Evolutionary conservation across 2,329 filamentous ascomycete species (phyloP).

Genomic region (Escovopsis sp.): DNA sequence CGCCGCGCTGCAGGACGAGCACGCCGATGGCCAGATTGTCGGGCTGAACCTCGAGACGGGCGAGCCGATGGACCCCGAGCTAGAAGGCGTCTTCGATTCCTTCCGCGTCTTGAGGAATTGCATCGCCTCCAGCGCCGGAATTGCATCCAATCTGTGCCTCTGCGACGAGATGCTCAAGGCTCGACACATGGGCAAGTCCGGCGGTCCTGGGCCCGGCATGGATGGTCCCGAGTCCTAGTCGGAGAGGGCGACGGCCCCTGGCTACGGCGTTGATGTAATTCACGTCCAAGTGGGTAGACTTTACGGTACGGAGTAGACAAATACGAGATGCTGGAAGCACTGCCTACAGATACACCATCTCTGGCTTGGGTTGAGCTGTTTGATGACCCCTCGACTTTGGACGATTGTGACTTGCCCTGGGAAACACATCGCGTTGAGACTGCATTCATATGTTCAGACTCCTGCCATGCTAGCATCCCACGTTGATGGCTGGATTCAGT

Average conservation of each 20-base stretch:
- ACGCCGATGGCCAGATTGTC: constrained; percentile 67
- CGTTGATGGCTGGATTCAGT: not conserved
- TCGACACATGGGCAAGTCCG: constrained; percentile 71
- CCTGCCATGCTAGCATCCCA: not conserved
- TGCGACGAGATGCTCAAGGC: constrained; percentile 98
- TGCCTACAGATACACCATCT: not conserved
- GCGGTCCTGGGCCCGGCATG: constrained; percentile 49
- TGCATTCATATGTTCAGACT: too few relatives aligned
- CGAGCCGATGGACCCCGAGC: constrained; percentile 85
- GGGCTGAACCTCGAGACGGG: constrained; percentile 79
- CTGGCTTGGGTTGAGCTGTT: too few relatives aligned
- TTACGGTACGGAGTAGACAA: constrained; percentile 25
- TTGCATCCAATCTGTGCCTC: constrained; percentile 85
- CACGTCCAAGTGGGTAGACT: constrained; percentile 29
- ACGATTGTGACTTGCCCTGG: not conserved
- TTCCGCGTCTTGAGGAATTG: constrained; percentile 91
- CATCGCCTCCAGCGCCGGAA: constrained; percentile 84
- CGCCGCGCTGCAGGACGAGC: constrained; percentile 74
- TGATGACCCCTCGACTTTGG: not conserved
- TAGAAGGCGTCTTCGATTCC: constrained; percentile 88
- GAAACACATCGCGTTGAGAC: not conserved
- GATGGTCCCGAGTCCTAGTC: constrained; percentile 43
- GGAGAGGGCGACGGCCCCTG: constrained; percentile 12
- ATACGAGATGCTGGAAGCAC: constrained; percentile 15
- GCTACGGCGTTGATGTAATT: too few relatives aligned